Percentiles rank a stretch among this genome's conserved stretches.
Conservation (phyloP, 768 basidiomycete genomes). For the Boletus tomentosulus region DNA sequence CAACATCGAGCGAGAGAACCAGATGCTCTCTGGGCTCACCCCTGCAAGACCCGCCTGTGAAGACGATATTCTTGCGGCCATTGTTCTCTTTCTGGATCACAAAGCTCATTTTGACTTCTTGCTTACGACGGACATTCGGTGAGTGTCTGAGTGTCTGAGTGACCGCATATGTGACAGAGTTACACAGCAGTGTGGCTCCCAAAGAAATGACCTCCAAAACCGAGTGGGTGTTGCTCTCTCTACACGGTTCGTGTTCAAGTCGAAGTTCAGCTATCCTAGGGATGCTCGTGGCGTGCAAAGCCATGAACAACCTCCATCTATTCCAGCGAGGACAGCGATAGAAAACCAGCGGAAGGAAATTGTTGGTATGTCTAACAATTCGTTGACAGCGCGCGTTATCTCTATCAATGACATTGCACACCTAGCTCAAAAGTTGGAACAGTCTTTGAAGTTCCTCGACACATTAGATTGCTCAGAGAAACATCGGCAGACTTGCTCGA, state of each 20-base stretch:
- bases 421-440: not conserved
- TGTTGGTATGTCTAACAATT: not conserved
- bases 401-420: not conserved
- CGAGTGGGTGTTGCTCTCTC: not conserved
- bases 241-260: not conserved
- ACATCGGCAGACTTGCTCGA: not conserved
- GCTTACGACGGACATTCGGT: conserved; percentile 11
- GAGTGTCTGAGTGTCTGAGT: not conserved
- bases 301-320: not conserved
- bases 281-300: not conserved
- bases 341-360: not conserved
- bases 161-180: not conserved
- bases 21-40: not conserved
- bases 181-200: not conserved
- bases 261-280: fast-evolving
- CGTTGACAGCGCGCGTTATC: too few relatives aligned
- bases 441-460: not conserved
- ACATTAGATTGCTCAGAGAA: not conserved
- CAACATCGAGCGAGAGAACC: not conserved
- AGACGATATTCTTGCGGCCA: not conserved
- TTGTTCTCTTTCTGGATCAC: not conserved
- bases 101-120: conserved; percentile 9
- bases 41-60: not conserved
- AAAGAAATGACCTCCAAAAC: not conserved
- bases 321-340: not conserved